A percentile compares a stretch with the other conserved stretches of the same genome.
Conservation (phyloP, 2,329 filamentous ascomycete species). For the Calonectria crousiana region DNA sequence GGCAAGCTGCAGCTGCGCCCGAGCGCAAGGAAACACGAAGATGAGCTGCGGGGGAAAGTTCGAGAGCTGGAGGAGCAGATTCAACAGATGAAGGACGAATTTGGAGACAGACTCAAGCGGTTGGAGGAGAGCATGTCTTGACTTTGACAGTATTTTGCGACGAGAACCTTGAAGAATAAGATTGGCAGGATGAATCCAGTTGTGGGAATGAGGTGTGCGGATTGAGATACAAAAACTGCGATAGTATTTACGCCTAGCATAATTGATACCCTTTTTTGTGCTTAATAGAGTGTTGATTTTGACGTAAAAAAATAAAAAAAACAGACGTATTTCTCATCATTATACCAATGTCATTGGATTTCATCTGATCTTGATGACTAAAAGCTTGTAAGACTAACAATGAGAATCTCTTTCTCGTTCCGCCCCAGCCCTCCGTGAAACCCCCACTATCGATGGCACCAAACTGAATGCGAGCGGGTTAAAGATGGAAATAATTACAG, state of each 20-base stretch:
- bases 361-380: too few relatives aligned
- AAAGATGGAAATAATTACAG: neutral
- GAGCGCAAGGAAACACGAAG: neutral
- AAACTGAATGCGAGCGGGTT: neutral
- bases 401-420: too few relatives aligned
- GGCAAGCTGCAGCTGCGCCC: neutral
- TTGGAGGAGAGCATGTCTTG: neutral
- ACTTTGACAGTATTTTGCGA: neutral
- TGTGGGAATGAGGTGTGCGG: neutral
- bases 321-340: neutral
- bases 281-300: neutral
- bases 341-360: too few relatives aligned
- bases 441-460: neutral
- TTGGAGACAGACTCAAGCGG: neutral
- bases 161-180: neutral
- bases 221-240: neutral
- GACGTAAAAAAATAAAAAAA: too few relatives aligned
- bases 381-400: neutral
- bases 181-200: neutral
- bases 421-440: too few relatives aligned
- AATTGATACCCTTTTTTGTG: neutral
- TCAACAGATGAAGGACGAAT: neutral
- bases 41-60: constrained; percentile 24
- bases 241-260: neutral
- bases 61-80: constrained; percentile 29